Evolutionary conservation across 441 rosid genomes (phyloP), one percentile per base, ranked within the genome.

Genomic region (Mallotus japonicus): DNA sequence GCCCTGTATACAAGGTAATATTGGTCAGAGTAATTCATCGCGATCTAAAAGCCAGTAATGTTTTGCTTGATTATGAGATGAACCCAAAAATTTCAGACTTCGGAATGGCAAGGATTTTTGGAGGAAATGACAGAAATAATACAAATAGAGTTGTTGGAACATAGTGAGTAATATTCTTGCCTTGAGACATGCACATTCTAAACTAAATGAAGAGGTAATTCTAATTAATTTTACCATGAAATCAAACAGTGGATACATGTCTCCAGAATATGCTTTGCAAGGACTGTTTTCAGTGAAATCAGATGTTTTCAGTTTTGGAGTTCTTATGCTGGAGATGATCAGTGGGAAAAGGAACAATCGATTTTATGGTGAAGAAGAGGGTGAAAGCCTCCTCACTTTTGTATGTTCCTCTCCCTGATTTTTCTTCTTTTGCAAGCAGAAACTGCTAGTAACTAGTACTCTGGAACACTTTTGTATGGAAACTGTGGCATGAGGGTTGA

Each of bases 41-140:
- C 7, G 86, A 83, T 61, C 65, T 83, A 8, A 81, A 85, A 66
- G 67, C 84, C 19, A 79, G 88, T 49, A 83, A 83, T 19, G 62
- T 85, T 17, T 60, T 85, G 49, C 42, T 83, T 5, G 82, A 85
- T 50, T 20, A 14, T 10, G 75, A 81, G 0, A 81, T 83, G 86
- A 77, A 79, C 14, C 86, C 86, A 0, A 83, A 85, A 28, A 85
- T 85, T 49, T 81, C 85, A 0, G 84, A 83, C 22, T 83, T 81
- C 46, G 86, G 86, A 16, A 81, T 85, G 79, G 88, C 88, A 28
- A 75, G 71, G 64, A 79, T 81, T 5, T 81, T 81, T 47, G 73
- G 66, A 0, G 79, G 73, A 11, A 69, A 40, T 34, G 76, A 82
- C 24, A 40, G 44, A 13, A 76, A 71, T 22, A 80, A 66, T 62